Evolutionary conservation across 2,329 filamentous ascomycete species (phyloP).

Genomic region (Pezicula neosporulosa): DNA sequence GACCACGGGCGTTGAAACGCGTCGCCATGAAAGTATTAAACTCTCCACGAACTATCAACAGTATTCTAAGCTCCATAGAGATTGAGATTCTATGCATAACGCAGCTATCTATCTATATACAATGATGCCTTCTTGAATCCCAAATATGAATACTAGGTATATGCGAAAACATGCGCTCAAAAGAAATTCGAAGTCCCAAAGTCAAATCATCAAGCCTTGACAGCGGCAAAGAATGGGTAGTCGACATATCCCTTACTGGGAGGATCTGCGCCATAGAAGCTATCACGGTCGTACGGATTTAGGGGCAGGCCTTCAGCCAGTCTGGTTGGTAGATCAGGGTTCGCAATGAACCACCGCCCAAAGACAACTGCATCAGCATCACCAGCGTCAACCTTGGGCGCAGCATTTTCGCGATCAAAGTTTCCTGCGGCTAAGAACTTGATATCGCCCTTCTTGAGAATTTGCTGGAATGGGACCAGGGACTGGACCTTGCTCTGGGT

Average conservation of each 20-base stretch:
- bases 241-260: conserved; percentile 28
- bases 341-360: conserved; percentile 36
- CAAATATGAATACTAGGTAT: neutral
- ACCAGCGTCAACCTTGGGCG: conserved; percentile 13
- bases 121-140: neutral
- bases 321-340: conserved; percentile 37
- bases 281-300: conserved; percentile 30
- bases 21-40: too few relatives aligned
- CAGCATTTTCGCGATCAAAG: conserved; percentile 24
- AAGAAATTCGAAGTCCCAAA: neutral
- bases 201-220: neutral
- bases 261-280: conserved; percentile 25
- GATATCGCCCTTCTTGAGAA: conserved; percentile 39
- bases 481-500: conserved; percentile 35
- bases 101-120: neutral
- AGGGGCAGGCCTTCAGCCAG: conserved; percentile 32
- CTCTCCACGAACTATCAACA: too few relatives aligned
- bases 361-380: conserved; percentile 33
- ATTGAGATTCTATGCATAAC: too few relatives aligned
- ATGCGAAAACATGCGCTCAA: neutral
- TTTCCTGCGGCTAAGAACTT: conserved; percentile 53
- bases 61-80: too few relatives aligned
- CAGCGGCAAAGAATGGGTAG: conserved; percentile 19
- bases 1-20: too few relatives aligned
- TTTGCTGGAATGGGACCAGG: conserved; percentile 43